Conservation (phyloP, 176 grass and related monocot genomes). For the Saccharum spontaneum region DNA sequence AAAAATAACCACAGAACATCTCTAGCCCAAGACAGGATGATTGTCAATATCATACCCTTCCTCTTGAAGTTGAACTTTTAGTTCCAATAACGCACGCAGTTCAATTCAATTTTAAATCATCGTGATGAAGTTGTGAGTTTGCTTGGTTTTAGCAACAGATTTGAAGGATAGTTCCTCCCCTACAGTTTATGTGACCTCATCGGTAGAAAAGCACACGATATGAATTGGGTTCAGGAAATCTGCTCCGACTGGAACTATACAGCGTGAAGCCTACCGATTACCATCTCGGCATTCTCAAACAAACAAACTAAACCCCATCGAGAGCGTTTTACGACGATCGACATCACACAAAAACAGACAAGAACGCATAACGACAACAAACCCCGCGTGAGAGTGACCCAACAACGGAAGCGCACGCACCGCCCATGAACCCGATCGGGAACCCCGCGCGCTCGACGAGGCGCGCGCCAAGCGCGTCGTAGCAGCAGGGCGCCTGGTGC, state of each 20-base stretch:
- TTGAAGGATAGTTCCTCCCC: not conserved
- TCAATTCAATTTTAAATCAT: not conserved
- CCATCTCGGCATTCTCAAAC: not conserved
- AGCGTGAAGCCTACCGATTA: not conserved
- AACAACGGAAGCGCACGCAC: constrained; percentile 32
- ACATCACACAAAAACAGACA: not conserved
- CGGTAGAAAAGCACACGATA: not conserved
- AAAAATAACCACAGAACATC: not conserved
- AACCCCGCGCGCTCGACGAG: constrained; percentile 82
- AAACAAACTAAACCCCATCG: not conserved
- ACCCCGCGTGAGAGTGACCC: not conserved
- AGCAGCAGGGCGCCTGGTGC: constrained; percentile 90
- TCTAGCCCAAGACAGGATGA: not conserved
- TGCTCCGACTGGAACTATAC: not conserved
- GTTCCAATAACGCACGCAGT: not conserved
- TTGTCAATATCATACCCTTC: not conserved
- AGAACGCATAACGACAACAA: not conserved
- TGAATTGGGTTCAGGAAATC: not conserved
- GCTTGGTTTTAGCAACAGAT: not conserved
- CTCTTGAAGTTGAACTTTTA: not conserved
- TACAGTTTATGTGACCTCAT: not conserved
- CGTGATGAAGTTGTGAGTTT: not conserved
- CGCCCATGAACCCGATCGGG: constrained; percentile 76
- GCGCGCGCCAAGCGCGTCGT: constrained; percentile 81
- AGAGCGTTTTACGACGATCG: constrained; percentile 2